These are phyloP conservation scores for Kuraishia capsulata DNA, from an alignment of 805 yeast genomes.

Conservation along the genomic window DNA sequence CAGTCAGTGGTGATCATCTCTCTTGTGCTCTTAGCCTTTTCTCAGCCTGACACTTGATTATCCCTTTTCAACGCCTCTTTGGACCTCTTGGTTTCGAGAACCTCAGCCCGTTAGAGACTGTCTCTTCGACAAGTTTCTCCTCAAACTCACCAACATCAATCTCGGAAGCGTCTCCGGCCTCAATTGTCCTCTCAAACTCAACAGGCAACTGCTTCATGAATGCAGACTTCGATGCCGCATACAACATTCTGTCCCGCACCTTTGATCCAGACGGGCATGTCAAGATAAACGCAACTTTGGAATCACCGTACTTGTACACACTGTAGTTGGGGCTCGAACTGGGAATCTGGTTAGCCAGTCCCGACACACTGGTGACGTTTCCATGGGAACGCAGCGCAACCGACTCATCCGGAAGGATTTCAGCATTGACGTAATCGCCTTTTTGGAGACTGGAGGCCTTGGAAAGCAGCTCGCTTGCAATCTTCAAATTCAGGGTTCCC, in stretches of 20 bases:
- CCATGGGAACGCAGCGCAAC: slow-evolving; percentile 24
- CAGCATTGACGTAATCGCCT: slow-evolving; percentile 34
- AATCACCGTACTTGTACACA: slow-evolving; percentile 32
- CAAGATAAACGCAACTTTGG: slow-evolving; percentile 53
- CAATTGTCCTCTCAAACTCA: slow-evolving; percentile 32
- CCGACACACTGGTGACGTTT: slow-evolving; percentile 11
- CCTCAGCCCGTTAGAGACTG: slow-evolving; percentile 20
- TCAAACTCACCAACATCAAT: slow-evolving; percentile 43
- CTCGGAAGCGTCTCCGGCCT: slow-evolving; percentile 68
- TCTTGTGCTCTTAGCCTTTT: no score
- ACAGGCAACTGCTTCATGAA: slow-evolving; percentile 41
- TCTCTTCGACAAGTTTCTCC: slow-evolving; percentile 7
- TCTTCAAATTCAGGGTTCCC: slow-evolving; percentile 6
- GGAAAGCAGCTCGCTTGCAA: slow-evolving; percentile 4
- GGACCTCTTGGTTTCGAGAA: slow-evolving; percentile 68
- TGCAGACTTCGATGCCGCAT: slow-evolving; percentile 72
- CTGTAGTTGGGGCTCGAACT: slow-evolving; percentile 48
- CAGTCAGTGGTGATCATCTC: no score
- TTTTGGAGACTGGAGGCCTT: slow-evolving; percentile 8
- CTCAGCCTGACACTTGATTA: no score
- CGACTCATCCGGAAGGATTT: slow-evolving; percentile 43
- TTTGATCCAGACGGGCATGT: slow-evolving; percentile 87
- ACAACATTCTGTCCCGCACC: slow-evolving; percentile 86
- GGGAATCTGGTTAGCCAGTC: slow-evolving; percentile 24
- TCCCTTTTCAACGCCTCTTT: slow-evolving; percentile 31